These are phyloP conservation scores for Arabidopsis suecica DNA, from an alignment of 345 rosid species.

Conservation along the genomic window DNA sequence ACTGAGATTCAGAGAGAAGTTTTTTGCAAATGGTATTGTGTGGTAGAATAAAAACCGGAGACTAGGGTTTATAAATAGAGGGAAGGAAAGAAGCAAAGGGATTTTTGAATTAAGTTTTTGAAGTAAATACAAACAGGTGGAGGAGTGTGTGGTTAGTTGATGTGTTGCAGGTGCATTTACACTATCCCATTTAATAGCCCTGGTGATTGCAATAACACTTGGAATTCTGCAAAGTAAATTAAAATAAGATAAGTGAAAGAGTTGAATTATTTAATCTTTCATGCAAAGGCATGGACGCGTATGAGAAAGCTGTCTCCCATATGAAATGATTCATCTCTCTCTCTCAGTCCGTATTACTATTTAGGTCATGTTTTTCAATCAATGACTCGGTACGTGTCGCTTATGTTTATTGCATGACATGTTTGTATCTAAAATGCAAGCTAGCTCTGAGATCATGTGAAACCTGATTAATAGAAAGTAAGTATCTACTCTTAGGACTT, in stretches of 20 bases:
- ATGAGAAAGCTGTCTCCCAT: constrained; percentile 38
- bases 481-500: constrained; percentile 12
- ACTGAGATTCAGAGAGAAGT: constrained; percentile 9
- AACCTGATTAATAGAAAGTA: constrained; percentile 17
- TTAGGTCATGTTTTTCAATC: constrained; percentile 6
- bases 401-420: constrained; percentile 28
- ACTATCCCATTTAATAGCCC: constrained; percentile 36
- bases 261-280: constrained; percentile 15
- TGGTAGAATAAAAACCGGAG: constrained; percentile 15
- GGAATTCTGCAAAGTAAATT: background rate
- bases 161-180: constrained; percentile 74
- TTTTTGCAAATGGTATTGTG: background rate
- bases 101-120: constrained; percentile 21
- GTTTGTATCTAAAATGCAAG: constrained; percentile 19
- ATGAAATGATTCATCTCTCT: constrained; percentile 26
- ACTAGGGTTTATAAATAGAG: constrained; percentile 40
- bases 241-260: background rate
- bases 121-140: constrained; percentile 76
- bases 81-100: constrained; percentile 39
- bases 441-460: constrained; percentile 20
- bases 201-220: constrained; percentile 37
- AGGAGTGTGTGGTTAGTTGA: constrained; percentile 77
- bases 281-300: constrained; percentile 43
- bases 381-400: constrained; percentile 23
- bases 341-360: constrained; percentile 29